A percentile compares a stretch with the other conserved stretches of the same genome.
Conservation (phyloP, 2,329 filamentous ascomycete genomes). For the Trichoderma harzianum region DNA sequence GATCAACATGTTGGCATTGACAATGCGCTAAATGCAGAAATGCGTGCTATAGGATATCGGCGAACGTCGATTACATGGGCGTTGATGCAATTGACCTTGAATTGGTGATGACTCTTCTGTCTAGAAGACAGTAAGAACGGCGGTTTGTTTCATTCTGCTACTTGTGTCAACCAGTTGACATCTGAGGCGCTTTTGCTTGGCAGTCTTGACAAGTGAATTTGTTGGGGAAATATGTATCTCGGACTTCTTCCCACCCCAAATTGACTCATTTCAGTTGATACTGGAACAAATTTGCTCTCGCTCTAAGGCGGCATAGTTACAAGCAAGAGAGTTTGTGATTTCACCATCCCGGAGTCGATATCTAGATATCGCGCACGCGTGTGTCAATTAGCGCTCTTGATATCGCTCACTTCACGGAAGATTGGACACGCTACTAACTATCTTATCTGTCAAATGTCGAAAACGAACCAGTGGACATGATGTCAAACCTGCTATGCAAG, state of each 20-base stretch:
- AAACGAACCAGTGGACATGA: background rate
- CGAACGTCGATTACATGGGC: background rate
- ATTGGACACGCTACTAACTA: background rate
- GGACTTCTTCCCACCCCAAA: background rate
- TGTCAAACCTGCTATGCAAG: background rate
- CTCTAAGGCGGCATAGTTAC: background rate
- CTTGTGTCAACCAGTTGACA: background rate
- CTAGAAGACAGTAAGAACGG: background rate
- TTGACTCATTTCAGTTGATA: background rate
- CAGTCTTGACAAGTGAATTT: background rate
- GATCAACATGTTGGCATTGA: background rate
- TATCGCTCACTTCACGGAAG: background rate
- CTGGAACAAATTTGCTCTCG: background rate
- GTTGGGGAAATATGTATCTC: background rate
- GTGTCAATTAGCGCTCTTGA: background rate
- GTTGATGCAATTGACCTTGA: background rate
- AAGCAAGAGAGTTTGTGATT: background rate
- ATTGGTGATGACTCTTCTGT: background rate
- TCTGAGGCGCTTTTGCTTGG: background rate
- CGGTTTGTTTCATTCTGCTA: background rate
- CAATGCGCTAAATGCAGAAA: background rate
- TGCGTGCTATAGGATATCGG: background rate
- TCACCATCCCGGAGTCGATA: background rate
- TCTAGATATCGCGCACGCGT: background rate
- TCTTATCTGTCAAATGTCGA: background rate